These are phyloP conservation scores for Aureobasidium pullulans DNA, from an alignment of 2,329 filamentous ascomycete genomes.

Conservation along the genomic window DNA sequence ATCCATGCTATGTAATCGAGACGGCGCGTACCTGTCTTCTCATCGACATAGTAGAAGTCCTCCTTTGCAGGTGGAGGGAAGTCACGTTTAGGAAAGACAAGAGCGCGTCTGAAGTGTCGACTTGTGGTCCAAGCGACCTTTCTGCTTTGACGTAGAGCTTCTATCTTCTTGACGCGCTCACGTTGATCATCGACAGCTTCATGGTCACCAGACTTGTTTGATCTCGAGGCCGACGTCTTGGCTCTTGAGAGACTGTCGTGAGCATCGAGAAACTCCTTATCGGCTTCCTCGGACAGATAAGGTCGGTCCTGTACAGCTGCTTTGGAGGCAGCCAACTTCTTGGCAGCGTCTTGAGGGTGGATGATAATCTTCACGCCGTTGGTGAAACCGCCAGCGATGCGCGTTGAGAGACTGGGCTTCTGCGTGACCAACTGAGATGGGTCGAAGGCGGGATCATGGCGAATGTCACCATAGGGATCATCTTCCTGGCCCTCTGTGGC, in stretches of 20 bases:
- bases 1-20: slow-evolving; percentile 23
- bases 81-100: slow-evolving; percentile 27
- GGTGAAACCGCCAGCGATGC: slow-evolving; percentile 17
- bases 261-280: slow-evolving; percentile 28
- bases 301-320: slow-evolving; percentile 31
- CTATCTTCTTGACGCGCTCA: slow-evolving; percentile 24
- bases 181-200: slow-evolving; percentile 13
- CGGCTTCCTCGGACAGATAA: slow-evolving; percentile 26
- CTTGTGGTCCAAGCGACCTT: slow-evolving; percentile 33
- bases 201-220: slow-evolving; percentile 7
- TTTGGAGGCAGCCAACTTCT: slow-evolving; percentile 26
- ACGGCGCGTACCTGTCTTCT: slow-evolving; percentile 23
- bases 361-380: slow-evolving; percentile 19
- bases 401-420: slow-evolving; percentile 17
- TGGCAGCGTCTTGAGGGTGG: slow-evolving; percentile 27
- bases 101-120: slow-evolving; percentile 32
- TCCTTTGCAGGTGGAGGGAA: slow-evolving; percentile 22
- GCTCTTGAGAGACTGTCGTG: slow-evolving; percentile 24
- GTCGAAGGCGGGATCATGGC: slow-evolving; percentile 30
- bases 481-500: slow-evolving; percentile 5
- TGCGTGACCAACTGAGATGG: slow-evolving; percentile 21
- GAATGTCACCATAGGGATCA: slow-evolving; percentile 13
- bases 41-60: slow-evolving; percentile 24
- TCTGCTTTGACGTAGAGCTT: slow-evolving; percentile 29
- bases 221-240: slow-evolving; percentile 12